Evolutionary conservation across 805 yeast genomes (phyloP).

Genomic region (Saturnispora besseyi): DNA sequence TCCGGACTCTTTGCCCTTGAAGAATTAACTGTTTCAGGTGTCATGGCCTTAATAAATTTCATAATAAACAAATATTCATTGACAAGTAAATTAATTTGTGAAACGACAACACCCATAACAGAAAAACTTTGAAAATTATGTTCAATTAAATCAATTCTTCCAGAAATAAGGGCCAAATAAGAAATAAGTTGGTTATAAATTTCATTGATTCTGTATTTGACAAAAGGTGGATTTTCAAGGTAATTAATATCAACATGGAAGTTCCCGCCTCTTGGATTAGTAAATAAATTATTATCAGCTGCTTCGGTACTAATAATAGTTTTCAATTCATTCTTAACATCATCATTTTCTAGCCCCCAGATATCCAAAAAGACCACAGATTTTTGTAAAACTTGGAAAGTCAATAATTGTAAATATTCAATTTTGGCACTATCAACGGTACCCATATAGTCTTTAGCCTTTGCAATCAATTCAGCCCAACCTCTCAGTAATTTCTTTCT

Average conservation of each 20-base stretch:
- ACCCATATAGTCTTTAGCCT: slow-evolving; percentile 66
- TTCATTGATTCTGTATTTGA: slow-evolving; percentile 54
- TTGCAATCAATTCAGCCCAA: slow-evolving; percentile 71
- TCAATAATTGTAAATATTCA: slow-evolving; percentile 52
- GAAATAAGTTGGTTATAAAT: slow-evolving; percentile 49
- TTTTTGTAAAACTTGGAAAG: slow-evolving; percentile 58
- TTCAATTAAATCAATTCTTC: slow-evolving; percentile 72
- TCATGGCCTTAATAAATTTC: slow-evolving; percentile 14
- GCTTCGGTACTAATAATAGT: background rate
- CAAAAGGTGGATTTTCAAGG: slow-evolving; percentile 48
- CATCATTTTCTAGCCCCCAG: slow-evolving; percentile 62
- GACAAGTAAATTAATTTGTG: slow-evolving; percentile 56
- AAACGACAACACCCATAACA: slow-evolving; percentile 53
- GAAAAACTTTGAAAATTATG: slow-evolving; percentile 65
- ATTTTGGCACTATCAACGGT: slow-evolving; percentile 50
- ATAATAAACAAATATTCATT: slow-evolving; percentile 41
- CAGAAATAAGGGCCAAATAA: slow-evolving; percentile 59
- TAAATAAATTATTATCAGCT: background rate
- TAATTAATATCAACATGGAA: slow-evolving; percentile 32
- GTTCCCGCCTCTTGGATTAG: slow-evolving; percentile 2
- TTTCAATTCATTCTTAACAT: slow-evolving; percentile 22
- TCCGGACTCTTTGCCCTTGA: slow-evolving; percentile 20
- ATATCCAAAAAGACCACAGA: slow-evolving; percentile 55
- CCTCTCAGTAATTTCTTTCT: slow-evolving; percentile 66
- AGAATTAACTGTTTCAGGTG: slow-evolving; percentile 22